Percentiles rank a stretch among this genome's conserved stretches.
Conservation (phyloP, 768 basidiomycete genomes). For the Brasilioporus rufonigricans region DNA sequence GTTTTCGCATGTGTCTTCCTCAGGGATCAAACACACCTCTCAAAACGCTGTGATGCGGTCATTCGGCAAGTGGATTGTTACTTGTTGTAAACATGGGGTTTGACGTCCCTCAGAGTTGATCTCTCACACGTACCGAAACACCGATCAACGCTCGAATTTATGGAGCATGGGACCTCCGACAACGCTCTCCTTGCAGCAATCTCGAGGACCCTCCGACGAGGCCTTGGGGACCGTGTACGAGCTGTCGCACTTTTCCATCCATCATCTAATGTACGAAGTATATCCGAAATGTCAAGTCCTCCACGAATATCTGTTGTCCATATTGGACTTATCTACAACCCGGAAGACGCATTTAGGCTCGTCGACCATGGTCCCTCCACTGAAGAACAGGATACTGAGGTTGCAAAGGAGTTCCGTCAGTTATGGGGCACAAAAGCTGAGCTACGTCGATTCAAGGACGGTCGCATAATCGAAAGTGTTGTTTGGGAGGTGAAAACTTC, state of each 20-base stretch:
- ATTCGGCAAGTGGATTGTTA: conserved; percentile 45
- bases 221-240: conserved; percentile 70
- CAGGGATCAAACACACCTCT: conserved; percentile 61
- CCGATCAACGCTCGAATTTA: conserved; percentile 38
- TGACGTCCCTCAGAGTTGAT: conserved; percentile 44
- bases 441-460: conserved; percentile 93
- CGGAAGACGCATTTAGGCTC: conserved; percentile 72
- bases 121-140: conserved; percentile 39
- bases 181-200: conserved; percentile 56
- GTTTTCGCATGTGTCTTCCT: conserved; percentile 73
- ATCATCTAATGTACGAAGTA: conserved; percentile 41
- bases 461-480: conserved; percentile 88
- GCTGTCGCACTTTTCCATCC: conserved; percentile 61
- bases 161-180: conserved; percentile 59
- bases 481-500: conserved; percentile 88
- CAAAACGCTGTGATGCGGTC: conserved; percentile 71
- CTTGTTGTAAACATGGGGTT: not conserved
- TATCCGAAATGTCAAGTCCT: conserved; percentile 55
- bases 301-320: conserved; percentile 49
- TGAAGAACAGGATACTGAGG: conserved; percentile 52
- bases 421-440: conserved; percentile 95
- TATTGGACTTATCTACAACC: conserved; percentile 76
- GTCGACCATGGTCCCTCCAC: conserved; percentile 91
- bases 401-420: conserved; percentile 62
- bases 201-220: conserved; percentile 51